Percentiles rank a stretch among this genome's conserved stretches.
phyloP scores from a whole-genome alignment of 306 rosid genomes.

The Cajanus cajan region DNA sequence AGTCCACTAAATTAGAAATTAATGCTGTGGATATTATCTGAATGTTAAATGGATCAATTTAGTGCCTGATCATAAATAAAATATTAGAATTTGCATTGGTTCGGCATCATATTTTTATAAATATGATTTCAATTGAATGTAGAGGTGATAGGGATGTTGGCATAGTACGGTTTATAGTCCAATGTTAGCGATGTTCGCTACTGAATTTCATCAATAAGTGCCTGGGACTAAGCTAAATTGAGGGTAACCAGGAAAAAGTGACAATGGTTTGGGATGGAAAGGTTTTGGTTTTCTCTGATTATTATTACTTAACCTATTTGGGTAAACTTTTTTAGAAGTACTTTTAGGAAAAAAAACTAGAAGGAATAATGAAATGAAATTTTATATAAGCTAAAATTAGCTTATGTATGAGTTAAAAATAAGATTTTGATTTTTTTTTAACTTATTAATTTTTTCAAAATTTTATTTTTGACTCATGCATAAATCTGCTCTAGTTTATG shows the following conservation, averaged over 20 bases:
- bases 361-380: no score
- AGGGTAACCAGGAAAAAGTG: not conserved
- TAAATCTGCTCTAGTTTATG: no score
- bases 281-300: not conserved
- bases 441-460: no score
- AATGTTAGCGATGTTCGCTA: not conserved
- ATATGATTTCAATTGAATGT: not conserved
- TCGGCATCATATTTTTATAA: not conserved
- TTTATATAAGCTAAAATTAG: no score
- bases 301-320: not conserved
- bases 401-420: no score
- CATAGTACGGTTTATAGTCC: not conserved
- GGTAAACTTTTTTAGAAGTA: no score
- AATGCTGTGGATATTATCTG: no score
- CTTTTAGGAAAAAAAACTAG: no score
- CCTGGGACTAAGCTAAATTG: not conserved
- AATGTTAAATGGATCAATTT: not conserved
- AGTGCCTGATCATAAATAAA: not conserved
- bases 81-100: not conserved
- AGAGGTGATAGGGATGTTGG: not conserved
- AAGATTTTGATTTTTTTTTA: no score
- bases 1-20: not conserved
- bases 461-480: no score
- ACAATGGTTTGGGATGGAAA: constrained; percentile 2
- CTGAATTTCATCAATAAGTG: not conserved